Conservation (phyloP, 1,284 basidiomycete genomes). For the Vanrija humicola region DNA sequence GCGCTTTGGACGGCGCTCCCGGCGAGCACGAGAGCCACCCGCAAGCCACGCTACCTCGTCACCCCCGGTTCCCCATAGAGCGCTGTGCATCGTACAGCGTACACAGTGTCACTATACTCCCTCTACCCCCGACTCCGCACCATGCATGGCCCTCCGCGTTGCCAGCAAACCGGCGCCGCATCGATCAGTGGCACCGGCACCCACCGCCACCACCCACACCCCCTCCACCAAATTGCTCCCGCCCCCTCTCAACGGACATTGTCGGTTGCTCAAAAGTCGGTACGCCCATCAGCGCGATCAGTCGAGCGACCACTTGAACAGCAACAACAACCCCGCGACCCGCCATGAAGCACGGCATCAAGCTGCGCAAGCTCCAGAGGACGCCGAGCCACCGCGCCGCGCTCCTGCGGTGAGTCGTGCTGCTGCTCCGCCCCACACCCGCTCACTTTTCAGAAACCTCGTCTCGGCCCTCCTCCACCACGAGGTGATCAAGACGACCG, state of each 20-base stretch:
- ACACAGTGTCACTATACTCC: no score
- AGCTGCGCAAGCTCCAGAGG: slow-evolving; percentile 81
- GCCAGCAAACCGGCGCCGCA: no score
- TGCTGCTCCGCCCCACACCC: neutral
- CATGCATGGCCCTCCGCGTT: no score
- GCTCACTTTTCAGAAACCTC: slow-evolving; percentile 63
- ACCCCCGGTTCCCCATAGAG: no score
- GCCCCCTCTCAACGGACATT: neutral
- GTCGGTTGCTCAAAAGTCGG: slow-evolving; percentile 10
- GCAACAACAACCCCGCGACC: neutral
- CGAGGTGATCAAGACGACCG: slow-evolving; percentile 92
- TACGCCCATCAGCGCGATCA: no score
- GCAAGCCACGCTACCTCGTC: no score
- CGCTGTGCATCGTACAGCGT: no score
- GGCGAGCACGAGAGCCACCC: no score
- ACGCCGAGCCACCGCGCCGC: slow-evolving; percentile 80
- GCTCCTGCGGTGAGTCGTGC: slow-evolving; percentile 67
- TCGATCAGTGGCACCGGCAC: no score
- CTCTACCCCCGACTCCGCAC: no score
- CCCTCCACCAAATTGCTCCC: no score
- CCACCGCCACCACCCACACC: neutral
- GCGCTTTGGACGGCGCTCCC: no score
- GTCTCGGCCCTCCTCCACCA: slow-evolving; percentile 93
- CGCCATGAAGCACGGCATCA: slow-evolving; percentile 84
- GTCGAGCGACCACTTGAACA: neutral